These are phyloP conservation scores for Ephemerocybe angulata DNA, from an alignment of 768 basidiomycete genomes.

Conservation along the genomic window DNA sequence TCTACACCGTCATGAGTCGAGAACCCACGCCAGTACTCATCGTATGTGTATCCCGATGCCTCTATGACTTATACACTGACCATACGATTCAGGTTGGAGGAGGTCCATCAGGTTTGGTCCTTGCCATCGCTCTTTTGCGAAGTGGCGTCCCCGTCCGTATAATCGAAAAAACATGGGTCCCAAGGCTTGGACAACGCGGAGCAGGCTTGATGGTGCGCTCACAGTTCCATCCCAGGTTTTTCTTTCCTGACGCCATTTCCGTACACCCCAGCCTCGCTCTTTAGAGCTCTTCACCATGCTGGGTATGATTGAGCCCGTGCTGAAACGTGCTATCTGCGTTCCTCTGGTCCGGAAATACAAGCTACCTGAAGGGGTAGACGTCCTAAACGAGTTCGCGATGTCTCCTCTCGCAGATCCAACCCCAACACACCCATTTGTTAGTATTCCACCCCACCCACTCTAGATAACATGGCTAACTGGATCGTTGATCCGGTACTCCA, in stretches of 20 bases:
- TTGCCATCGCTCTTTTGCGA: slow-evolving; percentile 12
- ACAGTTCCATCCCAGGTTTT: neutral
- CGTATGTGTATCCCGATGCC: slow-evolving; percentile 15
- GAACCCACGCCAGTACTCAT: slow-evolving; percentile 16
- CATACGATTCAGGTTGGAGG: slow-evolving; percentile 10
- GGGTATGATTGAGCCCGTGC: slow-evolving; percentile 33
- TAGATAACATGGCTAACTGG: neutral
- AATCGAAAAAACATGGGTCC: slow-evolving; percentile 13
- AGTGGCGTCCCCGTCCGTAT: slow-evolving; percentile 17
- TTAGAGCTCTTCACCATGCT: slow-evolving; percentile 42
- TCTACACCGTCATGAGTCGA: neutral
- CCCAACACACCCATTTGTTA: slow-evolving; percentile 32
- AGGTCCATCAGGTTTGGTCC: slow-evolving; percentile 14
- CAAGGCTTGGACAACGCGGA: slow-evolving; percentile 14
- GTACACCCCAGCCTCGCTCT: slow-evolving; percentile 47
- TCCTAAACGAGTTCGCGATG: slow-evolving; percentile 32
- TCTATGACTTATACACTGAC: too few species aligned
- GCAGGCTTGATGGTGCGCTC: slow-evolving; percentile 9
- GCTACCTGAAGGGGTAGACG: slow-evolving; percentile 25
- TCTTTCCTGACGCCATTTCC: too few species aligned
- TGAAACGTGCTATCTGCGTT: slow-evolving; percentile 25
- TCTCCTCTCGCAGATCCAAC: slow-evolving; percentile 25
- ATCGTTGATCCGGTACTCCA: neutral
- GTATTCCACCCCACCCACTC: slow-evolving; percentile 7
- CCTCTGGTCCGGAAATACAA: slow-evolving; percentile 31